Conservation (phyloP, 495 filamentous ascomycete species). For the Copromyces sp. region DNA sequence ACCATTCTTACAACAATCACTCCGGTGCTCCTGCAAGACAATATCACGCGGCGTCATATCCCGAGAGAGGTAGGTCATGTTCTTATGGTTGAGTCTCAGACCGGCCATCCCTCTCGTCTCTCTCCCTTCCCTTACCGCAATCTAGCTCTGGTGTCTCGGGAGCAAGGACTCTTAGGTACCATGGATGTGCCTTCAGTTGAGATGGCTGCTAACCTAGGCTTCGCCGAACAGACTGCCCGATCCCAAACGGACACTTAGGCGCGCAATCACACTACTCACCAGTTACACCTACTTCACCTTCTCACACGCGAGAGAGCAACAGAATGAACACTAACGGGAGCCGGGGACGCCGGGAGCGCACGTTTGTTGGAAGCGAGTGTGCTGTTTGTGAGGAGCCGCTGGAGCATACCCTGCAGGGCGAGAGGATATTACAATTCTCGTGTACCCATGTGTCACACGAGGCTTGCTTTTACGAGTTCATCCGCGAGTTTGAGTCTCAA, state of each 20-base stretch:
- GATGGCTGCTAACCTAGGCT: not conserved
- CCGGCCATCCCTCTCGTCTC: not conserved
- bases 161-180: not conserved
- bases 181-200: slow-evolving; percentile 5
- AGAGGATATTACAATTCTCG: slow-evolving; percentile 91
- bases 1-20: slow-evolving; percentile 19
- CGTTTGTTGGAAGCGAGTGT: slow-evolving; percentile 90
- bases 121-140: not conserved
- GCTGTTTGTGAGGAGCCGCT: slow-evolving; percentile 95
- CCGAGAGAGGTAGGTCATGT: slow-evolving; percentile 36
- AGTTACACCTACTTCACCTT: slow-evolving; percentile 29
- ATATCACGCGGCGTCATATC: slow-evolving; percentile 22
- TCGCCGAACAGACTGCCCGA: slow-evolving; percentile 25
- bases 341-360: slow-evolving; percentile 78
- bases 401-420: slow-evolving; percentile 91
- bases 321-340: slow-evolving; percentile 74
- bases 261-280: slow-evolving; percentile 35
- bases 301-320: slow-evolving; percentile 28
- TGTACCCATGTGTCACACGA: slow-evolving; percentile 95
- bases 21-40: slow-evolving; percentile 15
- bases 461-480: slow-evolving; percentile 98
- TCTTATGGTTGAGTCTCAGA: not conserved
- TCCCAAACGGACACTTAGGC: slow-evolving; percentile 27
- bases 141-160: slow-evolving; percentile 1
- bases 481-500: slow-evolving; percentile 89